Base-by-base conservation (phyloP, 345 rosid species). In the Carallia pectinifolia region DNA sequence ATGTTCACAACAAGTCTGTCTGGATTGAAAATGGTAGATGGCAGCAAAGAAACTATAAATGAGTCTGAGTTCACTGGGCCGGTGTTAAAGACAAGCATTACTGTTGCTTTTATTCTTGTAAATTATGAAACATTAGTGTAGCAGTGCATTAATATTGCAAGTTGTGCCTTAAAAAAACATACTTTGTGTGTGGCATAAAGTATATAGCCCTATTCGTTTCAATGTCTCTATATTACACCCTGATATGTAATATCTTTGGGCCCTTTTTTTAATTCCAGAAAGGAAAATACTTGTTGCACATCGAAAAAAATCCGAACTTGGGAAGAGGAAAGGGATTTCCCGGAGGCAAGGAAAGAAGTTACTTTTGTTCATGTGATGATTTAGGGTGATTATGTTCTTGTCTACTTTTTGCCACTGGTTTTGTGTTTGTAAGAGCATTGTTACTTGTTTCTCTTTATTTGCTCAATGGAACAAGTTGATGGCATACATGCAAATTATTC, bases 11-110 rank as follows among this genome's bases (percentile, higher is more conserved):
- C 72, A n/a, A 79, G 74, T 67, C 44, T 76, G 55, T 68, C 74
- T 31, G 87, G 76, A 58, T 70, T 67, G 48, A 68, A 73, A 50
- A 19, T 54, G 50, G 83, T 71, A 64, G 79, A 66, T n/a, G 61
- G 64, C 15, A 13, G 68, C 18, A 71, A 74, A 40, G 78, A 71
- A 65, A 72, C 12, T 65, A 44, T 44, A 23, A 23, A 23, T 23
- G 23, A 23, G 23, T 23, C 23, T 23, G 23, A 23, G 23, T 23
- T 23, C 23, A 23, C 23, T 23, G 23, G 23, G 23, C 23, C 23
- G 23, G 23, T 23, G 23, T 23, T 23, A 23, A 23, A 23, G 23
- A 23, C 23, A 23, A 23, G 23, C 23, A 23, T 23, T 23, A 23
- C 23, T 23, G 23, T 23, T 23, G 23, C 23, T 23, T 23, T 23